Evolutionary conservation across 2,329 filamentous ascomycete genomes (phyloP).

Genomic region (Arthroderma sp.): DNA sequence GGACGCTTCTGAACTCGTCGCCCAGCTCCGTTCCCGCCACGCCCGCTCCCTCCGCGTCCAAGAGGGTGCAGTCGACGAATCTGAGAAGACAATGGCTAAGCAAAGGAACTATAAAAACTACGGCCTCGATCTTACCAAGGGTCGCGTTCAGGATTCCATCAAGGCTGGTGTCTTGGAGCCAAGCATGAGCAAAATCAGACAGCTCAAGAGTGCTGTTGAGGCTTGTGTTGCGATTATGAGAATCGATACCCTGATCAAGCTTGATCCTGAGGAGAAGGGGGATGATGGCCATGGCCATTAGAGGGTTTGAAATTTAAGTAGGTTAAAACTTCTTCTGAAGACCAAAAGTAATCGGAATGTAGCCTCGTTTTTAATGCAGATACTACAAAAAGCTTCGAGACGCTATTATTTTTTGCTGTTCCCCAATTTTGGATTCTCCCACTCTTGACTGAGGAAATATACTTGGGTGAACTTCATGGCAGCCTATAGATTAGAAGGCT

Average conservation of each 20-base stretch:
- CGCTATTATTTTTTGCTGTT: too few species aligned
- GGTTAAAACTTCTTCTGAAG: not conserved
- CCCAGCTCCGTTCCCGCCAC: constrained; percentile 86
- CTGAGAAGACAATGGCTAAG: constrained; percentile 78
- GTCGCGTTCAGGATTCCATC: constrained; percentile 82
- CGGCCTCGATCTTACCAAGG: constrained; percentile 76
- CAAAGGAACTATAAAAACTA: constrained; percentile 99
- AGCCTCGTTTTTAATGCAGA: constrained; percentile 13
- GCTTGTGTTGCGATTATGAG: constrained; percentile 98
- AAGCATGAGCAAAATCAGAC: constrained; percentile 94
- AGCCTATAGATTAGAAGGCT: too few species aligned
- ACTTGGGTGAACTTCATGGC: too few species aligned
- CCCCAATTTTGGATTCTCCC: too few species aligned
- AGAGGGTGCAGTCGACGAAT: constrained; percentile 62
- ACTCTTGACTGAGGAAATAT: too few species aligned
- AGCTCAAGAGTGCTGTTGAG: constrained; percentile 96
- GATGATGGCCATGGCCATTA: constrained; percentile 82
- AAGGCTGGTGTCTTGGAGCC: constrained; percentile 94
- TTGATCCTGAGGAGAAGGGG: constrained; percentile 77
- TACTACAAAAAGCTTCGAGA: constrained; percentile 5
- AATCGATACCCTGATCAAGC: constrained; percentile 95
- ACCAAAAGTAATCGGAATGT: not conserved
- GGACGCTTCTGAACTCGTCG: constrained; percentile 87
- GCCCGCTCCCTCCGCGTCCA: constrained; percentile 84
- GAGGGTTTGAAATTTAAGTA: not conserved